Evolutionary conservation across 345 rosid genomes (phyloP).

Genomic region (Eucalyptus marginata): DNA sequence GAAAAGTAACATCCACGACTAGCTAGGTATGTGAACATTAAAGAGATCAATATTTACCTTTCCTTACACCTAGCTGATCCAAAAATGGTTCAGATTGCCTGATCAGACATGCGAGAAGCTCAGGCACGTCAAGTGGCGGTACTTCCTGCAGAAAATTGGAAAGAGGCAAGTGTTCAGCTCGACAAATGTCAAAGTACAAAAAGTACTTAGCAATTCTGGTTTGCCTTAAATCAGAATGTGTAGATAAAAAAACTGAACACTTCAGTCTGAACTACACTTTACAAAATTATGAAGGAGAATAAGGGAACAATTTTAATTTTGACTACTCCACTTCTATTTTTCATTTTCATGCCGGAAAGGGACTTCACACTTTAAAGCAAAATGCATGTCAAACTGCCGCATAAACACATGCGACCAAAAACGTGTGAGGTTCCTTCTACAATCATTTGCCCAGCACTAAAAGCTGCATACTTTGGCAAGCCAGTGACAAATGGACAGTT

Average conservation of each 20-base stretch:
- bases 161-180: background rate
- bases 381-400: background rate
- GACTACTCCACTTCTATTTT: background rate
- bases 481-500: background rate
- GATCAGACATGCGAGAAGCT: conserved; percentile 83
- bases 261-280: background rate
- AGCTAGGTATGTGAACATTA: background rate
- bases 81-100: conserved; percentile 84
- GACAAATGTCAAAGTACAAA: background rate
- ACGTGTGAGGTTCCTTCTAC: background rate
- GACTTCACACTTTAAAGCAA: background rate
- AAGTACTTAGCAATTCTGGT: background rate
- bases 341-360: background rate
- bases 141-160: conserved; percentile 38
- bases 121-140: conserved; percentile 75
- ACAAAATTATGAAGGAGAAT: background rate
- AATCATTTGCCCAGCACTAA: background rate
- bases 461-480: background rate
- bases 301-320: background rate
- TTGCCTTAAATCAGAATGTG: background rate
- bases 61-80: conserved; percentile 85
- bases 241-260: background rate
- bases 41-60: conserved; percentile 26
- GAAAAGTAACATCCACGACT: background rate
- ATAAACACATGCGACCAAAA: background rate